phyloP scores from a whole-genome alignment of 192 early-diverging fungal species.

The Backusella circina region DNA sequence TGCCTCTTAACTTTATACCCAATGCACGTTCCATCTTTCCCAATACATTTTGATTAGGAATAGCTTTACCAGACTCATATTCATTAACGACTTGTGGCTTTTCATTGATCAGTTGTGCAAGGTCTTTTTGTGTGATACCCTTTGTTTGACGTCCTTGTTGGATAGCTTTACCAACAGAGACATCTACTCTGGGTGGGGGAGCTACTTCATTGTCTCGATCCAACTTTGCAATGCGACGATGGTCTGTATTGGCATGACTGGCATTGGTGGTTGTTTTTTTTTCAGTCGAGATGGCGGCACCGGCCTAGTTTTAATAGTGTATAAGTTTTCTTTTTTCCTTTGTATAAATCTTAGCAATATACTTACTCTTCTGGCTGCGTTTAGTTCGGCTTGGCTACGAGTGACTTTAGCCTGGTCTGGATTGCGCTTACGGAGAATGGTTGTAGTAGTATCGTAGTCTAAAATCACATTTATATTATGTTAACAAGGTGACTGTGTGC shows the following conservation, averaged over 20 bases:
- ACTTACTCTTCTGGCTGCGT: constrained; percentile 65
- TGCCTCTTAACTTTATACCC: constrained; percentile 85
- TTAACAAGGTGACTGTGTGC: background rate
- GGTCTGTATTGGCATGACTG: constrained; percentile 59
- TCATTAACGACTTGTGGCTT: constrained; percentile 86
- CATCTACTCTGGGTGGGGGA: constrained; percentile 60
- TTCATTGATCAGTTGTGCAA: constrained; percentile 87
- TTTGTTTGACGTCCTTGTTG: constrained; percentile 74
- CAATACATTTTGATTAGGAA: constrained; percentile 90
- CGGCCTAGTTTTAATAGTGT: constrained; percentile 26
- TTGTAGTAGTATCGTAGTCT: constrained; percentile 67
- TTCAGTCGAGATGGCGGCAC: constrained; percentile 67
- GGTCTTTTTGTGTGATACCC: constrained; percentile 83
- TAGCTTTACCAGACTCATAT: constrained; percentile 83
- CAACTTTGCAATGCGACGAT: constrained; percentile 78
- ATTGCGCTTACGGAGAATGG: constrained; percentile 77
- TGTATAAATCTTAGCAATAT: background rate
- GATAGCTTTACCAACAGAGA: constrained; percentile 79
- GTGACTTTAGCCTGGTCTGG: constrained; percentile 55
- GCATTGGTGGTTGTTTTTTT: constrained; percentile 66
- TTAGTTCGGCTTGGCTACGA: constrained; percentile 61
- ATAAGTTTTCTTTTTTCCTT: background rate
- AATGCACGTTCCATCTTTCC: constrained; percentile 85
- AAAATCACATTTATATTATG: background rate
- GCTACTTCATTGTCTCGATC: constrained; percentile 87